Conservation (phyloP, 73 alveolate genomes). For the Tetrahymena malaccensis region DNA sequence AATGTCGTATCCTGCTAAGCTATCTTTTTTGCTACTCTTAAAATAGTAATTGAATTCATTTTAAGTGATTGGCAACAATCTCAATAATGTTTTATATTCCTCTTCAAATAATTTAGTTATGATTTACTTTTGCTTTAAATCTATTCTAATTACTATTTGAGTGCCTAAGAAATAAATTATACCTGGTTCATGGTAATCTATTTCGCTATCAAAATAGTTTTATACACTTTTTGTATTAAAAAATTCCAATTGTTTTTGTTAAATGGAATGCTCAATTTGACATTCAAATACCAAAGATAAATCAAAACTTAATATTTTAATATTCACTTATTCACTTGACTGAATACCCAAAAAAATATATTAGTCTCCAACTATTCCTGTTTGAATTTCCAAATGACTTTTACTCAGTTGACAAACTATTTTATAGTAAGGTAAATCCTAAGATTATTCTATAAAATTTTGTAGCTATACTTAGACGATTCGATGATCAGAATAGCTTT, state of each 20-base stretch:
- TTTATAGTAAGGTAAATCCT: background rate
- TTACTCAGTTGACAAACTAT: background rate
- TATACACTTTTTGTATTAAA: background rate
- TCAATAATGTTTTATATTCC: background rate
- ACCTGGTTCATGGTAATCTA: background rate
- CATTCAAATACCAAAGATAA: background rate
- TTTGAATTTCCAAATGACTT: background rate
- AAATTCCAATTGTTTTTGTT: no score
- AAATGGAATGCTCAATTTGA: background rate
- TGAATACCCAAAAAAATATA: background rate
- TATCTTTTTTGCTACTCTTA: background rate
- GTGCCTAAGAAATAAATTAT: background rate
- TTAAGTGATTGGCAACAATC: background rate
- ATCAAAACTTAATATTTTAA: background rate
- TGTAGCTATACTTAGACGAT: background rate
- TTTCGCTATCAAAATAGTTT: background rate
- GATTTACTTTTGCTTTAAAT: background rate
- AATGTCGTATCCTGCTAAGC: background rate
- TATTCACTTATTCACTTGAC: background rate
- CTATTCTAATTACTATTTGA: background rate
- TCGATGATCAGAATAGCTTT: background rate
- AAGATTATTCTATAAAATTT: background rate
- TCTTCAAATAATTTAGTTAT: background rate
- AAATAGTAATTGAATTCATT: background rate
- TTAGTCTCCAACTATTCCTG: background rate